A percentile compares a stretch with the other conserved stretches of the same genome.
Conservation (phyloP, 2,329 filamentous ascomycete genomes). For the Colletotrichum gigasporum region DNA sequence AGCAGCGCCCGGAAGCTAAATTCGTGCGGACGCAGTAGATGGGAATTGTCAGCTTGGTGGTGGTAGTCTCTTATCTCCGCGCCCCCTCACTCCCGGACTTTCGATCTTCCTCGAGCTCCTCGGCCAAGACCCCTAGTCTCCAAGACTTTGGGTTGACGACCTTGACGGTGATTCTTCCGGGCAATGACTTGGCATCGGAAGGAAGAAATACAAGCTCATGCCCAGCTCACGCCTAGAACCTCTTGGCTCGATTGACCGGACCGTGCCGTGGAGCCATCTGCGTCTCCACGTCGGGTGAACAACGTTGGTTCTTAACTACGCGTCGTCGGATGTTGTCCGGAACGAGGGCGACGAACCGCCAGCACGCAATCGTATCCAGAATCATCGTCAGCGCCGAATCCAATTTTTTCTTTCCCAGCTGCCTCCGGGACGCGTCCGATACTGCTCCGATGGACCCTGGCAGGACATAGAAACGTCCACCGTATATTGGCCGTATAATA, state of each 20-base stretch:
- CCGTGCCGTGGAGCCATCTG: neutral
- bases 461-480: neutral
- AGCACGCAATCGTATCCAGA: constrained; percentile 25
- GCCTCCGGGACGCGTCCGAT: neutral
- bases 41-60: neutral
- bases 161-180: neutral
- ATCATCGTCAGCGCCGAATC: constrained; percentile 24
- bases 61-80: neutral
- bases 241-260: neutral
- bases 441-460: neutral
- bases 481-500: neutral
- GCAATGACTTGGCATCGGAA: neutral
- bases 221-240: neutral
- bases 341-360: neutral
- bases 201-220: neutral
- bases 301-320: neutral
- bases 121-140: no score
- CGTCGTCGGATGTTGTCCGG: constrained; percentile 11
- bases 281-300: no score
- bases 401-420: neutral
- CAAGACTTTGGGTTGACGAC: neutral
- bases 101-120: no score
- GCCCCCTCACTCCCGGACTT: neutral
- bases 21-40: neutral
- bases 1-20: neutral